Base-by-base conservation (phyloP, 2,329 filamentous ascomycete genomes). In the Talaromyces sp. region DNA sequence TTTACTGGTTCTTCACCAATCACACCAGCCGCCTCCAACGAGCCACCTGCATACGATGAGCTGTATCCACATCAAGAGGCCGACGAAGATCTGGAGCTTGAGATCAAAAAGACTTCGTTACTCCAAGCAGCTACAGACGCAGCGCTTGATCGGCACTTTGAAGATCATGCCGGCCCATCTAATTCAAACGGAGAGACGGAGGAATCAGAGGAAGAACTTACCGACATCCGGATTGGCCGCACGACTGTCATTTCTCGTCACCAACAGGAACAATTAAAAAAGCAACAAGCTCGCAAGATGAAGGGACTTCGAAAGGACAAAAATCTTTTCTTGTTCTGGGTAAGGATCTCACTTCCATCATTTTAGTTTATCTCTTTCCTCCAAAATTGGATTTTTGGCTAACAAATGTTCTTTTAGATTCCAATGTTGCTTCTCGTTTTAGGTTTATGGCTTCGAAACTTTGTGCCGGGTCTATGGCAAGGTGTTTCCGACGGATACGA, bases 21-120 rank as follows among this genome's bases (percentile, higher is more conserved):
- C 39, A 73, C 75, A 15, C 76, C 73, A 19, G 75, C 74, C 39
- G 73, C 82, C 9, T 31, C 53, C 5, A 76, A 79, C 3, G 78
- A 82, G 33, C 89, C 89, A 8, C 89, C 89, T 9, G 83, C 89
- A 0, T 94, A 94, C 63, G 86, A 91, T 55, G 89, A 92, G 50
- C 83, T 94, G 28, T 94, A 85, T 69, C 89, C 88, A 5, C 69
- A 70, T 40, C 68, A 73, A 22, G 70, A 70, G 33, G 60, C 63
- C 31, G 64, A 64, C 21, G 70, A 69, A 45, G 74, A 77, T 46
- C 69, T 66, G 37, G 74, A 74, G 28, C 59, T 45, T 19, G 59
- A 60, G 39, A 65, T 76, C 6, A 78, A 79, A 59, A 77, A 77
- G 57, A 69, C 69, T 9, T 75, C 72, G n/a, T 64, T 75, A 40